Conservation (phyloP, 805 yeast genomes). For the Zygotorulaspora chibaensis region DNA sequence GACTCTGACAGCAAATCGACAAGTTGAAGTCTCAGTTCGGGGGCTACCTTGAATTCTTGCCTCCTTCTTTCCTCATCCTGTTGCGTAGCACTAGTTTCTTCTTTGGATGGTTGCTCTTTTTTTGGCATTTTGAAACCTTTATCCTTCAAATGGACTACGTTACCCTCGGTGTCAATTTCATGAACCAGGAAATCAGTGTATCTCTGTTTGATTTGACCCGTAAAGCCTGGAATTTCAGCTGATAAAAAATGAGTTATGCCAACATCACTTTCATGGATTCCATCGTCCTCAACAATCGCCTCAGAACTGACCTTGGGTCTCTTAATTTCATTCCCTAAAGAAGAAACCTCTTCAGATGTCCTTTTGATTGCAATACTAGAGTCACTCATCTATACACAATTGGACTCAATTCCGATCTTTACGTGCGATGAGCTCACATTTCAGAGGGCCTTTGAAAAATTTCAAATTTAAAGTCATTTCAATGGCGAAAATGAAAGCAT, state of each 20-base stretch:
- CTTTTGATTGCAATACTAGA: slow-evolving; percentile 17
- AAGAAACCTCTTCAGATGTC: slow-evolving; percentile 17
- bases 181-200: slow-evolving; percentile 92
- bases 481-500: neutral
- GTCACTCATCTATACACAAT: slow-evolving; percentile 4
- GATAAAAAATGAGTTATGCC: slow-evolving; percentile 77
- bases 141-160: slow-evolving; percentile 71
- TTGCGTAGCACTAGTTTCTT: slow-evolving; percentile 37
- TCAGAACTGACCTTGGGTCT: slow-evolving; percentile 16
- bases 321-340: slow-evolving; percentile 16
- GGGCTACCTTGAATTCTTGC: slow-evolving; percentile 40
- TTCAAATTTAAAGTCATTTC: slow-evolving; percentile 2
- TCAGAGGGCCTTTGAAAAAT: slow-evolving; percentile 10
- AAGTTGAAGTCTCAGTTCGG: slow-evolving; percentile 46
- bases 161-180: slow-evolving; percentile 67
- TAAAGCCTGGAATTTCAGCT: slow-evolving; percentile 54
- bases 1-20: slow-evolving; percentile 54
- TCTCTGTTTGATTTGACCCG: slow-evolving; percentile 78
- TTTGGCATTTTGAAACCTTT: slow-evolving; percentile 60
- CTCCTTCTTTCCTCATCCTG: slow-evolving; percentile 31
- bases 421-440: slow-evolving; percentile 3
- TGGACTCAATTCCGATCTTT: neutral
- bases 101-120: slow-evolving; percentile 42
- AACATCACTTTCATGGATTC: slow-evolving; percentile 71
- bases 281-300: slow-evolving; percentile 19